Evolutionary conservation across 305 asterid genomes (phyloP).

Genomic region (Caryopteris hybrid): DNA sequence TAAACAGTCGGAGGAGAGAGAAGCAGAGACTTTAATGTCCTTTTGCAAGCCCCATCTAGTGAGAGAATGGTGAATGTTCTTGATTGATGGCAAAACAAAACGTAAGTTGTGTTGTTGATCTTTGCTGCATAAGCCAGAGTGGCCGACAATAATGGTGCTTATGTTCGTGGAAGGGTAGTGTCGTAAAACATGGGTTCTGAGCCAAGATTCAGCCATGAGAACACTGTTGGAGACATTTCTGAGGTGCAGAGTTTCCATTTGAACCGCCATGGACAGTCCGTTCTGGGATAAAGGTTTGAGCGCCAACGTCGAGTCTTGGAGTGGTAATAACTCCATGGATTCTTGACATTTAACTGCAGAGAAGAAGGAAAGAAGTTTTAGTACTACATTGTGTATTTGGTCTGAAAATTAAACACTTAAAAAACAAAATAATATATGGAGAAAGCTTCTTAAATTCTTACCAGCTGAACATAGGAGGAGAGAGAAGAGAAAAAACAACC

Average conservation of each 20-base stretch:
- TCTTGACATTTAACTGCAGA: constrained; percentile 40
- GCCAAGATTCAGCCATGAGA: constrained; percentile 73
- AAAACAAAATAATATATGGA: background rate
- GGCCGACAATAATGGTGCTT: constrained; percentile 54
- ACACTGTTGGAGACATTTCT: constrained; percentile 55
- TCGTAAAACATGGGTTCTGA: constrained; percentile 51
- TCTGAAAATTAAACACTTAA: background rate
- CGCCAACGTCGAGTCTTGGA: constrained; percentile 20
- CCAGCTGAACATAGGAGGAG: constrained; percentile 22
- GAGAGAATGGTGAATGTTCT: constrained; percentile 75
- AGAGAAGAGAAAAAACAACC: constrained; percentile 15
- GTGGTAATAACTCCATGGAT: constrained; percentile 29
- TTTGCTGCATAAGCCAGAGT: constrained; percentile 36
- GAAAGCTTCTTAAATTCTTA: background rate
- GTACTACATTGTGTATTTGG: background rate
- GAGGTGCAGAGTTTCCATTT: constrained; percentile 42
- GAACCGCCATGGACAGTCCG: constrained; percentile 44
- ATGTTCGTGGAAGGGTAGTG: constrained; percentile 62
- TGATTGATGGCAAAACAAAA: constrained; percentile 50
- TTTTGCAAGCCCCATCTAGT: constrained; percentile 86
- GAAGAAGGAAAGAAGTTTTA: background rate
- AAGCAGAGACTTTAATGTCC: constrained; percentile 53
- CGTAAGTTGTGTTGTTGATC: constrained; percentile 20
- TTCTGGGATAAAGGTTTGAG: constrained; percentile 13
- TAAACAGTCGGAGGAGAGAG: constrained; percentile 55